phyloP scores from a whole-genome alignment of 495 filamentous ascomycete genomes.

The Penicillium alfredii region DNA sequence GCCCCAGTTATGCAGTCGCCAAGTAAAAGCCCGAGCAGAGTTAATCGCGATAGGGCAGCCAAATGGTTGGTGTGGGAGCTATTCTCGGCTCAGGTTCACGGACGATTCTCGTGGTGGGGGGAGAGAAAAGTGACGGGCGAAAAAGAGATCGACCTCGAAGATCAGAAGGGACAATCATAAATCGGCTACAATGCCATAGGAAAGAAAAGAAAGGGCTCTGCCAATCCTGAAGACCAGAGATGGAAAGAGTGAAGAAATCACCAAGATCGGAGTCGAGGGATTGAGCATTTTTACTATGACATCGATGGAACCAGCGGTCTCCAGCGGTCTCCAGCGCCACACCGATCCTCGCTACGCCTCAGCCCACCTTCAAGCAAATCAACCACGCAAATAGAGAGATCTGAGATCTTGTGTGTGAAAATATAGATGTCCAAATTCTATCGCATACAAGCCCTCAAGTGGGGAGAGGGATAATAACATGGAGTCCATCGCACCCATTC shows the following conservation, averaged over 20 bases:
- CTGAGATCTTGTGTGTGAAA: too few species aligned
- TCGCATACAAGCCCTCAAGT: conserved; percentile 33
- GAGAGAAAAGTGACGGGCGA: conserved; percentile 14
- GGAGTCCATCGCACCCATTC: conserved; percentile 8
- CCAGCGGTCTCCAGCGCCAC: conserved; percentile 24
- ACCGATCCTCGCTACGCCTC: conserved; percentile 16
- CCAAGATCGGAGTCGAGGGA: conserved; percentile 11
- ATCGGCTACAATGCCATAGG: too few species aligned
- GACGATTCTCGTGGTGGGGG: conserved; percentile 23
- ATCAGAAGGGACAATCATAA: conserved; percentile 6
- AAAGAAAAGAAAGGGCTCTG: not conserved
- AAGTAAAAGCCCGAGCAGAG: too few species aligned
- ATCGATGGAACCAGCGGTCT: conserved; percentile 30
- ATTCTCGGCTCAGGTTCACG: not conserved
- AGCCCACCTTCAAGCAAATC: conserved; percentile 2
- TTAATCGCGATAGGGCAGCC: too few species aligned
- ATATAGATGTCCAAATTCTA: conserved; percentile 30
- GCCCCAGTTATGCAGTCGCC: conserved; percentile 3
- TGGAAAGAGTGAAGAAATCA: conserved; percentile 2
- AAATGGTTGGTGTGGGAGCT: not conserved
- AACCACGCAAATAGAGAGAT: not conserved
- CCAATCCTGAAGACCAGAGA: too few species aligned
- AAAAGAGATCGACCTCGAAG: conserved; percentile 17
- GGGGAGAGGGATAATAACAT: conserved; percentile 28
- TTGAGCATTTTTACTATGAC: conserved; percentile 20